phyloP scores from a whole-genome alignment of 768 basidiomycete genomes.

The Lentinula guzmanii region DNA sequence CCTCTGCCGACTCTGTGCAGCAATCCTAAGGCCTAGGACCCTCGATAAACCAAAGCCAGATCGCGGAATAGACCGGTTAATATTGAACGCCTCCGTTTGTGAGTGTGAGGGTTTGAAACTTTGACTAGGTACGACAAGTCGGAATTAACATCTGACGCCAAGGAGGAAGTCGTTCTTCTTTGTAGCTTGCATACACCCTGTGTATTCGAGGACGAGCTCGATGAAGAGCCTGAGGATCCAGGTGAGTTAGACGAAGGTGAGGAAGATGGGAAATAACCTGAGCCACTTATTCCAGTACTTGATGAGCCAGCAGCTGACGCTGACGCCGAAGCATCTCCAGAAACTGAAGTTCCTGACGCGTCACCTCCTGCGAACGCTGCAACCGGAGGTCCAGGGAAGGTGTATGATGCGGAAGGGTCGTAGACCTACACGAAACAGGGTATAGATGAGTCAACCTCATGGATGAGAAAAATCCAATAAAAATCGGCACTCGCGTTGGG shows the following conservation, averaged over 20 bases:
- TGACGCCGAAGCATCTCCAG: neutral
- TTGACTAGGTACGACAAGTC: neutral
- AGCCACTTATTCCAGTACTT: neutral
- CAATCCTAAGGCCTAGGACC: neutral
- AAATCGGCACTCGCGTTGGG: conserved; percentile 6
- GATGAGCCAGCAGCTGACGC: neutral
- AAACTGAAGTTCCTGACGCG: neutral
- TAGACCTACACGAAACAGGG: conserved; percentile 1
- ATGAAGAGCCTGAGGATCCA: neutral
- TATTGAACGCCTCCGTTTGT: neutral
- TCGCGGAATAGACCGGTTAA: neutral
- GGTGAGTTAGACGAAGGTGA: neutral
- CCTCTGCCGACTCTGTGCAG: neutral
- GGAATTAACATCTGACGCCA: neutral
- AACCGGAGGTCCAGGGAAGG: conserved; percentile 32
- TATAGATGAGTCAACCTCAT: neutral
- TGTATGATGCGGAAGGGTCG: conserved; percentile 16
- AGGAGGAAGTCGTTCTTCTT: neutral
- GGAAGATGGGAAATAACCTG: neutral
- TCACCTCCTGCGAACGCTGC: conserved; percentile 12
- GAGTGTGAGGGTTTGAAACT: neutral
- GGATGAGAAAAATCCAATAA: neutral
- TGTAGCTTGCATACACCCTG: neutral
- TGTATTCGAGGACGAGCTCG: neutral
- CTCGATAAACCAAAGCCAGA: neutral